phyloP scores from a whole-genome alignment of 2,329 filamentous ascomycete species.

The Cercospora zeae-maydis region DNA sequence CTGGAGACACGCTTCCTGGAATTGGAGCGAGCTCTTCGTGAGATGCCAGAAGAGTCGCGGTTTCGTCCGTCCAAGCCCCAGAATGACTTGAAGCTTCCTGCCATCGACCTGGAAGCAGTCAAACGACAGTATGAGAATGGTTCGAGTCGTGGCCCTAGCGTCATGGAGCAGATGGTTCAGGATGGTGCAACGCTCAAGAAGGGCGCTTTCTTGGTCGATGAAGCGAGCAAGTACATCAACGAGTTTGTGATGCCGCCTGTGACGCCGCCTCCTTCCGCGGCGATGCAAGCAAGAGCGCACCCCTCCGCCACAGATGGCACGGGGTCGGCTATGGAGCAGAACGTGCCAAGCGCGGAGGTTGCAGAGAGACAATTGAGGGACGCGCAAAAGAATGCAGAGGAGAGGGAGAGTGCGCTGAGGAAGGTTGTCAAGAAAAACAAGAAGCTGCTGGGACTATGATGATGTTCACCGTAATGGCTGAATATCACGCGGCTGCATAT shows the following conservation, averaged over 20 bases:
- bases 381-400: constrained; percentile 34
- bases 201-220: constrained; percentile 38
- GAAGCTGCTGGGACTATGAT: constrained; percentile 31
- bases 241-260: constrained; percentile 40
- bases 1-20: constrained; percentile 69
- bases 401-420: constrained; percentile 34
- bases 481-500: too few species aligned
- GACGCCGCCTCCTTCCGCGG: constrained; percentile 30
- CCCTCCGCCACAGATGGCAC: neutral
- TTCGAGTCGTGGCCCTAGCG: constrained; percentile 33
- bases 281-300: constrained; percentile 1
- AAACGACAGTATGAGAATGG: constrained; percentile 29
- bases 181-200: constrained; percentile 37
- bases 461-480: neutral
- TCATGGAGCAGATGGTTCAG: constrained; percentile 41
- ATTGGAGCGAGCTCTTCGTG: constrained; percentile 59
- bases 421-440: constrained; percentile 38
- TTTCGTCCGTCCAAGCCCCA: constrained; percentile 33
- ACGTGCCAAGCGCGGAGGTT: constrained; percentile 29
- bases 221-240: constrained; percentile 38
- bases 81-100: constrained; percentile 33
- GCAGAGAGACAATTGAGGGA: constrained; percentile 33
- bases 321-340: constrained; percentile 2
- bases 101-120: constrained; percentile 33
- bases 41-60: constrained; percentile 29